phyloP scores from a whole-genome alignment of 306 rosid genomes.

The Sesbania bispinosa region DNA sequence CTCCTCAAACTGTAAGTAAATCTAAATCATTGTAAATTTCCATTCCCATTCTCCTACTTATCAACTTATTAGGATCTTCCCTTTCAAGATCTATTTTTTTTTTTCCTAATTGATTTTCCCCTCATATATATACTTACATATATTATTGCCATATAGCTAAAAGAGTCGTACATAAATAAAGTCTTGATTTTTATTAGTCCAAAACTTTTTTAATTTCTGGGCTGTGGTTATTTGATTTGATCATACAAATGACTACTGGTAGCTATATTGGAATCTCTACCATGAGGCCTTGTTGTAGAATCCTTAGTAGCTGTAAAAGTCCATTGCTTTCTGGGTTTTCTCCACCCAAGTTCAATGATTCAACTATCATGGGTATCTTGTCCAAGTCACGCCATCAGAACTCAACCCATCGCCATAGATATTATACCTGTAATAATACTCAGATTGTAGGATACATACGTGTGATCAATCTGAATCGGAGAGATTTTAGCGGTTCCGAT shows the following conservation, averaged over 20 bases:
- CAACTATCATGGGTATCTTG: conserved; percentile 23
- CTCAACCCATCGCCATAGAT: conserved; percentile 25
- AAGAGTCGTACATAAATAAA: conserved; percentile 15
- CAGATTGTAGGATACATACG: conserved; percentile 37
- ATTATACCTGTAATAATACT: conserved; percentile 28
- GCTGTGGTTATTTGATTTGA: conserved; percentile 30
- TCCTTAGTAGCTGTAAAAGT: conserved; percentile 41
- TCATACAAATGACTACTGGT: conserved; percentile 49
- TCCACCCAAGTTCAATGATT: conserved; percentile 33
- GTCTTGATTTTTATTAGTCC: not conserved
- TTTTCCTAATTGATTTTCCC: not conserved
- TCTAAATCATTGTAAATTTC: not conserved
- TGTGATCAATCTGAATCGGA: conserved; percentile 45
- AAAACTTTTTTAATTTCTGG: conserved; percentile 11
- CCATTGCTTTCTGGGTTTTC: conserved; percentile 50
- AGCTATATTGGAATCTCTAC: conserved; percentile 63
- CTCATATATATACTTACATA: too few relatives aligned
- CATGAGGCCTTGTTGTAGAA: conserved; percentile 72
- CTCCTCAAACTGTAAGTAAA: conserved; percentile 45
- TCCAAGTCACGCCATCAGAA: conserved; percentile 20
- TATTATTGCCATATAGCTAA: too few relatives aligned
- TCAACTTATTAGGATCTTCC: conserved; percentile 14
- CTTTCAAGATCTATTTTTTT: not conserved
- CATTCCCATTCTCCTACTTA: not conserved
- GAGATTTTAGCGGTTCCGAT: conserved; percentile 47